phyloP scores from a whole-genome alignment of 441 rosid species.

The Arabidopsis hybrid region DNA sequence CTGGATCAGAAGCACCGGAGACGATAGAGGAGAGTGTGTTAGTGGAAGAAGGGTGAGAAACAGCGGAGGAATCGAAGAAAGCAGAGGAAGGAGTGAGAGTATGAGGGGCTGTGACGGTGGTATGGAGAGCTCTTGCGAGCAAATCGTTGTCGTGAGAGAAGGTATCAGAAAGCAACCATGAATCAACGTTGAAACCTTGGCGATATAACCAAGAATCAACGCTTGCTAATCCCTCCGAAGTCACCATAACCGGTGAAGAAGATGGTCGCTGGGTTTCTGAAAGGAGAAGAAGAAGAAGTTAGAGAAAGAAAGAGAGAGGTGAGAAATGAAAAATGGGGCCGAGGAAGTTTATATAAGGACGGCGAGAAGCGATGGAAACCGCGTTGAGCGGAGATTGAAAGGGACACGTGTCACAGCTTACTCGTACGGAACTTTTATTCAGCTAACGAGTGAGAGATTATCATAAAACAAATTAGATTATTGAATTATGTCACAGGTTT shows the following conservation, averaged over 20 bases:
- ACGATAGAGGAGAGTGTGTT: slow-evolving; percentile 28
- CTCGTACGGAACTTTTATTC: slow-evolving; percentile 16
- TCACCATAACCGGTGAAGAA: slow-evolving; percentile 49
- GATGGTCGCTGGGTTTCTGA: slow-evolving; percentile 8
- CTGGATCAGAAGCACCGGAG: slow-evolving; percentile 51
- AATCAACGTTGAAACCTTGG: slow-evolving; percentile 52
- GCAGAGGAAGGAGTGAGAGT: slow-evolving; percentile 26
- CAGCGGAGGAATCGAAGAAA: slow-evolving; percentile 26
- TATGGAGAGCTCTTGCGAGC: slow-evolving; percentile 73
- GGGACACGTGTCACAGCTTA: slow-evolving; percentile 20
- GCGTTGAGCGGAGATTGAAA: slow-evolving; percentile 33
- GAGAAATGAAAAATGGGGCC: slow-evolving; percentile 8
- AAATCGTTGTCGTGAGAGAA: slow-evolving; percentile 65
- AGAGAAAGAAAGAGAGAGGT: too few species aligned
- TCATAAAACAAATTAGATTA: too few species aligned
- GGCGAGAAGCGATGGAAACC: slow-evolving; percentile 14
- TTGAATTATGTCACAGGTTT: too few species aligned
- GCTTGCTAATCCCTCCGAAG: slow-evolving; percentile 46
- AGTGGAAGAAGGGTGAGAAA: slow-evolving; percentile 38
- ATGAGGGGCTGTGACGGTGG: slow-evolving; percentile 33
- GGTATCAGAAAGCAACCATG: slow-evolving; percentile 60
- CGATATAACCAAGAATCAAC: slow-evolving; percentile 57
- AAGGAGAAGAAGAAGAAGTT: background rate
- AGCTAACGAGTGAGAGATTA: background rate
- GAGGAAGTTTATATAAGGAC: background rate